Conservation (phyloP, 2,329 filamentous ascomycete species). For the Leptoxyphium fumago region DNA sequence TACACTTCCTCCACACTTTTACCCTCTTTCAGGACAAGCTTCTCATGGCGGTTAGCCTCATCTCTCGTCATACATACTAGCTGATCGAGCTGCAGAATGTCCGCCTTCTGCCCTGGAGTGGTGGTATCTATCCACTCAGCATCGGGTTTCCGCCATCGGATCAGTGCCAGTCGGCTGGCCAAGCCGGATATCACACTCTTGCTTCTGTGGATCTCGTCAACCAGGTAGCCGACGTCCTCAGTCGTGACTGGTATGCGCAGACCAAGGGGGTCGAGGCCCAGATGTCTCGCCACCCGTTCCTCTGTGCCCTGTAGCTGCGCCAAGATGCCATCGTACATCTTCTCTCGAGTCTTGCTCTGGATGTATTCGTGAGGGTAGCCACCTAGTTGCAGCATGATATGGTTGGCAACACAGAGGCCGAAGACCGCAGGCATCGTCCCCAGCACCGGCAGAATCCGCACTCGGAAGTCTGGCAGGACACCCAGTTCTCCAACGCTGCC, state of each 20-base stretch:
- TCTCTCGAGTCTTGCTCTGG: conserved; percentile 67
- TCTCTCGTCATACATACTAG: conserved; percentile 90
- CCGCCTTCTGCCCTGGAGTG: conserved; percentile 61
- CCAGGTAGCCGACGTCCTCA: conserved; percentile 71
- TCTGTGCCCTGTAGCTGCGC: conserved; percentile 62
- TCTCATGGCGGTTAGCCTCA: conserved; percentile 67
- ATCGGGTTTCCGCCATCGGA: conserved; percentile 60
- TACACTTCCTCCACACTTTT: conserved; percentile 62
- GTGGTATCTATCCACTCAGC: conserved; percentile 49
- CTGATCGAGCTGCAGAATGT: conserved; percentile 53
- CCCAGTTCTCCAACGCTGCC: conserved; percentile 76
- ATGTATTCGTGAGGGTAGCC: conserved; percentile 80
- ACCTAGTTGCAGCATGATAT: conserved; percentile 68
- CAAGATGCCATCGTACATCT: conserved; percentile 79
- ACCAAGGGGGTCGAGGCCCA: conserved; percentile 45
- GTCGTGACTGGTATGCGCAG: conserved; percentile 65
- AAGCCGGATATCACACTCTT: conserved; percentile 73
- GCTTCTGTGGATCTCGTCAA: conserved; percentile 78
- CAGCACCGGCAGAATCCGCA: conserved; percentile 85
- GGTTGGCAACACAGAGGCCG: conserved; percentile 80
- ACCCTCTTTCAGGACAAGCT: conserved; percentile 56
- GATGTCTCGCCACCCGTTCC: conserved; percentile 52
- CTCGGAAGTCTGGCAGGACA: conserved; percentile 80
- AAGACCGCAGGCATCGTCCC: conserved; percentile 98
- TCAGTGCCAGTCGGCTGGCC: conserved; percentile 61